These are phyloP conservation scores for Xylaria telfairii DNA, from an alignment of 495 filamentous ascomycete species.

Conservation along the genomic window DNA sequence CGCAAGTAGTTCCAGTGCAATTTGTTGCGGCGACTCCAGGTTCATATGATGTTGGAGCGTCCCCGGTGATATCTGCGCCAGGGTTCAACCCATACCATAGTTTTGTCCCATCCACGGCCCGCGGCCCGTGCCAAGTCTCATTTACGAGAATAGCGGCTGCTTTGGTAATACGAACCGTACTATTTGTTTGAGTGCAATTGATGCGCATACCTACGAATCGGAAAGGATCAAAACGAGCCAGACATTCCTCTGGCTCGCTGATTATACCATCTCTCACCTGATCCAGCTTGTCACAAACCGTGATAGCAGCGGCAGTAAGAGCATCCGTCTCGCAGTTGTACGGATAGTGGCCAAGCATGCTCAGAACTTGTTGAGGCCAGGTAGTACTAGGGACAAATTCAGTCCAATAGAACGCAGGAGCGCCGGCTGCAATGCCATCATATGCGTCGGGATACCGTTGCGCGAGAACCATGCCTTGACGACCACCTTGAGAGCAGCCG, in stretches of 20 bases:
- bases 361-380: slow-evolving; percentile 44
- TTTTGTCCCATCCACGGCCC: slow-evolving; percentile 27
- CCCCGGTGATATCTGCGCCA: slow-evolving; percentile 29
- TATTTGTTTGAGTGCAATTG: slow-evolving; percentile 25
- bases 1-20: slow-evolving; percentile 28
- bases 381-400: slow-evolving; percentile 23
- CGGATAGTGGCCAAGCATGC: slow-evolving; percentile 32
- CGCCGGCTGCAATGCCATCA: slow-evolving; percentile 49
- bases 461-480: slow-evolving; percentile 50
- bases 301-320: slow-evolving; percentile 37
- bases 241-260: slow-evolving; percentile 30
- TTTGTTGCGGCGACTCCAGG: slow-evolving; percentile 32
- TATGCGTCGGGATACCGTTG: slow-evolving; percentile 51
- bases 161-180: slow-evolving; percentile 25
- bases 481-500: slow-evolving; percentile 54
- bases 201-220: slow-evolving; percentile 29
- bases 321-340: slow-evolving; percentile 43
- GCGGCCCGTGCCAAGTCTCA: slow-evolving; percentile 36
- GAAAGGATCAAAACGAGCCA: slow-evolving; percentile 37
- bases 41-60: neutral
- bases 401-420: slow-evolving; percentile 45
- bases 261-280: slow-evolving; percentile 47
- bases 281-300: slow-evolving; percentile 47
- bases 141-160: slow-evolving; percentile 36
- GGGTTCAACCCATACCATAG: slow-evolving; percentile 34